Evolutionary conservation across 805 yeast species (phyloP), one percentile per base, ranked within the genome.

Genomic region (Nakazawaea holstii): DNA sequence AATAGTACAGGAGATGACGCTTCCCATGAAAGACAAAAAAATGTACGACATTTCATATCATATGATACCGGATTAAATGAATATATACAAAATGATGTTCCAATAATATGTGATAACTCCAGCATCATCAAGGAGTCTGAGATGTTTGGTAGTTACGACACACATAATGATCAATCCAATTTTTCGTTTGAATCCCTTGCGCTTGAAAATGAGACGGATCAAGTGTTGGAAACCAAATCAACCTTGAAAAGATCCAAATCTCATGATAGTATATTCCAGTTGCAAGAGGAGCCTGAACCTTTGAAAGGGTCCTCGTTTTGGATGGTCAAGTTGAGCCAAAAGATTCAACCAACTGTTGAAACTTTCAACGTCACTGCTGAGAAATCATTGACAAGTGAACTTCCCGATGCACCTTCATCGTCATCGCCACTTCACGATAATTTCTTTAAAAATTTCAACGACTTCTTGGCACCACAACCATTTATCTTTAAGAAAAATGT

Each of bases 31-130:
- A 20, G 24, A 5, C 3, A 20, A 20, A 57, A 50, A 33, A 57
- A 52, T 31, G 49, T 65, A n/a, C 49, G 65, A 41, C 68, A 64
- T 48, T 61, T 60, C 49, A 57, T 53, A 10, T 64, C 68, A 1
- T 54, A 57, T 48, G 67, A 63, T 39, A 59, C 63, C 1, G 67
- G 61, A 6, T 50, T 64, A 39, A 38, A 45, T 11, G 24, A 28
- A 33, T 40, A 37, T 14, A 27, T 35, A 20, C 26, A 46, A 13
- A 39, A 29, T 15, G 43, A 45, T 33, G 14, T 39, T 8, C 14
- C 32, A 11, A 8, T 45, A 1, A 15, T 27, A 7, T 39, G 26
- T 26, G 49, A 41, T 14, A 30, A 40, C 15, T 35, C 44, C 24
- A 46, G 45, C 17, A 32, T 41, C 1, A 41, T 41, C 8, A 46